phyloP scores from a whole-genome alignment of 768 basidiomycete species.

The Tulasnella calospora region DNA sequence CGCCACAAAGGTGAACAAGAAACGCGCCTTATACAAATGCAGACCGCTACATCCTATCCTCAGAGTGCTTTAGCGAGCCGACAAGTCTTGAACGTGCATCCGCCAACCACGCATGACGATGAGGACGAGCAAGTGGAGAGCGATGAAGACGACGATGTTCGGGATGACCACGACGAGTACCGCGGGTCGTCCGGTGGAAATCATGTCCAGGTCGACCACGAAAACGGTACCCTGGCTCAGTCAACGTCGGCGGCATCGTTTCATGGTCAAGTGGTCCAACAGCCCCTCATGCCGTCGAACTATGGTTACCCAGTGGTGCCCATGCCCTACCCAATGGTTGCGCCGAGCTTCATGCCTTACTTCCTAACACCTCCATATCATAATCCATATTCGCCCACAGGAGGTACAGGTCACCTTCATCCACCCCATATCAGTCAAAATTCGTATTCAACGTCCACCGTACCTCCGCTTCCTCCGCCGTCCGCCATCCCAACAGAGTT shows the following conservation, averaged over 20 bases:
- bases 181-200: neutral
- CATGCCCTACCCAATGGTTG: conserved; percentile 12
- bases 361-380: conserved; percentile 24
- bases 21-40: conserved; percentile 16
- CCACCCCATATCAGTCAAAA: conserved; percentile 19
- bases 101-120: neutral
- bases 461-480: conserved; percentile 10
- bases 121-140: conserved; percentile 25
- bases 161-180: conserved; percentile 11
- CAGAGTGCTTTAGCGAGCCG: neutral
- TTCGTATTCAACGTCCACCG: conserved; percentile 10
- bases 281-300: conserved; percentile 5
- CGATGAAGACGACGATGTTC: conserved; percentile 14
- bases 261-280: neutral
- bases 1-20: conserved; percentile 17
- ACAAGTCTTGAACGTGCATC: neutral
- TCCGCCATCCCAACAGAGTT: neutral
- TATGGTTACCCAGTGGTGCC: neutral
- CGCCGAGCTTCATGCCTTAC: conserved; percentile 17
- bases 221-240: neutral
- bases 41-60: neutral
- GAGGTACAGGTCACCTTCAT: conserved; percentile 17
- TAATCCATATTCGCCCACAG: conserved; percentile 21
- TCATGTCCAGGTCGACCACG: neutral
- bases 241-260: conserved; percentile 5